These are phyloP conservation scores for Lachnellula subtilissima DNA, from an alignment of 2,329 filamentous ascomycete species.

Conservation along the genomic window DNA sequence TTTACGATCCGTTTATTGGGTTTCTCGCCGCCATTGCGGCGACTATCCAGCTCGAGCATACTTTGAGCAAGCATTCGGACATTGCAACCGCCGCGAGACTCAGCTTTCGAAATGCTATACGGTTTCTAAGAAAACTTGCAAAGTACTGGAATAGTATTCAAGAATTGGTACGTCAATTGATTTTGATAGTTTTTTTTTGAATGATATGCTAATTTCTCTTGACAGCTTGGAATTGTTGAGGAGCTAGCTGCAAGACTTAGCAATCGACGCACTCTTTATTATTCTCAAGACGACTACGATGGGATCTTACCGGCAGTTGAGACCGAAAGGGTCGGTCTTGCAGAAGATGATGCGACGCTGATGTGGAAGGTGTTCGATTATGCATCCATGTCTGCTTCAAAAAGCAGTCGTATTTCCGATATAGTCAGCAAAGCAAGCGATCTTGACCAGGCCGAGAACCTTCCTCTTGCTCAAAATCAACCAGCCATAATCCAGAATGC, in stretches of 20 bases:
- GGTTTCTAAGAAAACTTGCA: constrained; percentile 14
- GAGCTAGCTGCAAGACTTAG: constrained; percentile 14
- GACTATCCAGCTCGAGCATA: constrained; percentile 18
- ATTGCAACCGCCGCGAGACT: constrained; percentile 15
- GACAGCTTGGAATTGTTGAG: constrained; percentile 15
- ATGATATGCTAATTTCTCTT: neutral
- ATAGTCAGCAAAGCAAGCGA: neutral
- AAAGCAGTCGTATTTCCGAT: neutral
- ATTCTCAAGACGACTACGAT: constrained; percentile 19
- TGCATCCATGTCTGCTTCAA: constrained; percentile 15
- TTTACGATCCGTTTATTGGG: constrained; percentile 19
- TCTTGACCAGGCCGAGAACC: neutral
- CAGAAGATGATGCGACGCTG: constrained; percentile 11
- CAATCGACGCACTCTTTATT: constrained; percentile 17
- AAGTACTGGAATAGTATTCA: constrained; percentile 17
- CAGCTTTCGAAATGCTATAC: constrained; percentile 13
- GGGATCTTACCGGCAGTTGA: constrained; percentile 16
- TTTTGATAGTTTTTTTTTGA: neutral
- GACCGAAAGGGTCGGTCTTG: constrained; percentile 14
- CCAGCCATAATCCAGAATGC: too few relatives aligned
- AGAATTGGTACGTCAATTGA: constrained; percentile 7
- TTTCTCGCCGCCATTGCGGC: constrained; percentile 16
- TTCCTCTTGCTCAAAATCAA: neutral
- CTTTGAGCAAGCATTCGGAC: constrained; percentile 16
- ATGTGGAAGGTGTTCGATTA: constrained; percentile 22